These are phyloP conservation scores for Colletotrichum limetticola DNA, from an alignment of 2,329 filamentous ascomycete species.

Conservation along the genomic window DNA sequence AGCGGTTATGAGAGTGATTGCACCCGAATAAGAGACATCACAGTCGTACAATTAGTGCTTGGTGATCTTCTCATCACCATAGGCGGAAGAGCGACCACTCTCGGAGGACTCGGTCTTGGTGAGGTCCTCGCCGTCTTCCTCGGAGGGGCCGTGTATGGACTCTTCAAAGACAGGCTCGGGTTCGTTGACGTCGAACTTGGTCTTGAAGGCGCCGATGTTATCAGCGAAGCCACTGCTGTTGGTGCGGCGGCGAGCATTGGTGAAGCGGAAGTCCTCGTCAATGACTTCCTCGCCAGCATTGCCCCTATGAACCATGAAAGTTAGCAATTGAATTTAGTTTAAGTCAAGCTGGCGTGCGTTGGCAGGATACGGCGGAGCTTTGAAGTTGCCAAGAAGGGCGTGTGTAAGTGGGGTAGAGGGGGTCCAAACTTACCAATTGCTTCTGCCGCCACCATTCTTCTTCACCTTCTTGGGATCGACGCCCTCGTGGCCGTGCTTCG, in stretches of 20 bases:
- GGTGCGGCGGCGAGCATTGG: conserved; percentile 89
- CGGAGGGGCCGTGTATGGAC: conserved; percentile 75
- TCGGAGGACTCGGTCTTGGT: conserved; percentile 69
- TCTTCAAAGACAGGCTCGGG: conserved; percentile 94
- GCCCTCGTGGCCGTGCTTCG: conserved; percentile 84
- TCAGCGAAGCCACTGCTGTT: conserved; percentile 84
- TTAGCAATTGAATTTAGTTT: conserved; percentile 9
- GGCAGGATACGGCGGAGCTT: background rate
- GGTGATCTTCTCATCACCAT: conserved; percentile 59
- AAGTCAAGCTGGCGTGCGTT: background rate
- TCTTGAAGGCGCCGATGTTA: conserved; percentile 84
- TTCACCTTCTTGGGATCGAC: conserved; percentile 92
- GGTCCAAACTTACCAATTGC: conserved; percentile 81
- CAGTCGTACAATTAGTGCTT: conserved; percentile 26
- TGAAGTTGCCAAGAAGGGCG: background rate
- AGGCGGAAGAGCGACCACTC: conserved; percentile 65
- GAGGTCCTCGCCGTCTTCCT: conserved; percentile 63
- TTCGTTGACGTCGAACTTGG: conserved; percentile 95
- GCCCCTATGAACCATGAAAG: conserved; percentile 70
- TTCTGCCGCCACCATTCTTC: conserved; percentile 93
- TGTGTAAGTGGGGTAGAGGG: conserved; percentile 31
- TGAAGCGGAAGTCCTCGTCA: conserved; percentile 84
- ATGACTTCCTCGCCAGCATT: conserved; percentile 83
- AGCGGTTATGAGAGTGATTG: conserved; percentile 4
- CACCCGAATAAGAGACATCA: conserved; percentile 3